Evolutionary conservation across 2,329 filamentous ascomycete genomes (phyloP).

Genomic region (Penicillium polonicum): DNA sequence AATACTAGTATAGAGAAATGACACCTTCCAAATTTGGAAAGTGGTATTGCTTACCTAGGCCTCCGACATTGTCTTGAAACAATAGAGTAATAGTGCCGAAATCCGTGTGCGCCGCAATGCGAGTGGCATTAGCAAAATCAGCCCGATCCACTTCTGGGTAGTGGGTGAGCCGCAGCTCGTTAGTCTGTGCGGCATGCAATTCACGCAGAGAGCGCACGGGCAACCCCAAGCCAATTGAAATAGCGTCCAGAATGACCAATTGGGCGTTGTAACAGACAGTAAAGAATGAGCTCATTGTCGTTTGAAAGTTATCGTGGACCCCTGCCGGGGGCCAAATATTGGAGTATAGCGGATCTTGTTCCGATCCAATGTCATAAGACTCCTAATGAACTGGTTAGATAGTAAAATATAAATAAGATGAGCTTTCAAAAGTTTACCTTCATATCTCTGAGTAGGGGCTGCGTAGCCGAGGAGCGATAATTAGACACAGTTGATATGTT

Average conservation of each 20-base stretch:
- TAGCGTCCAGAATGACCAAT: neutral
- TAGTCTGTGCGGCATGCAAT: neutral
- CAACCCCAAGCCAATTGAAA: neutral
- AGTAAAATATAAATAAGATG: neutral
- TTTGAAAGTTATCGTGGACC: neutral
- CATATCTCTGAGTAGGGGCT: neutral
- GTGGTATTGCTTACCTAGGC: neutral
- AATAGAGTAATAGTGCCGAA: neutral
- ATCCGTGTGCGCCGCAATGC: neutral
- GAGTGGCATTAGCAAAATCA: neutral
- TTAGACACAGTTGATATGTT: neutral
- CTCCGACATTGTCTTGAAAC: neutral
- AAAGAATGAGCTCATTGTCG: neutral
- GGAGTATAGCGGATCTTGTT: neutral
- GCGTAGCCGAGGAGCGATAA: neutral
- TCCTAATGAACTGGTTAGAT: neutral
- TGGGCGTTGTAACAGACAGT: neutral
- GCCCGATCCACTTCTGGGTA: neutral
- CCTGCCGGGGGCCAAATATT: neutral
- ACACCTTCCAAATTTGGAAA: neutral
- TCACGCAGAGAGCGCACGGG: neutral
- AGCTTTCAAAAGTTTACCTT: neutral
- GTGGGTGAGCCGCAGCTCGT: neutral
- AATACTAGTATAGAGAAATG: neutral
- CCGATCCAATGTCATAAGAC: neutral